Evolutionary conservation across 371 early-diverging fungal genomes (phyloP), one percentile per base, ranked within the genome.

Genomic region (Saksenaea vasiformis): DNA sequence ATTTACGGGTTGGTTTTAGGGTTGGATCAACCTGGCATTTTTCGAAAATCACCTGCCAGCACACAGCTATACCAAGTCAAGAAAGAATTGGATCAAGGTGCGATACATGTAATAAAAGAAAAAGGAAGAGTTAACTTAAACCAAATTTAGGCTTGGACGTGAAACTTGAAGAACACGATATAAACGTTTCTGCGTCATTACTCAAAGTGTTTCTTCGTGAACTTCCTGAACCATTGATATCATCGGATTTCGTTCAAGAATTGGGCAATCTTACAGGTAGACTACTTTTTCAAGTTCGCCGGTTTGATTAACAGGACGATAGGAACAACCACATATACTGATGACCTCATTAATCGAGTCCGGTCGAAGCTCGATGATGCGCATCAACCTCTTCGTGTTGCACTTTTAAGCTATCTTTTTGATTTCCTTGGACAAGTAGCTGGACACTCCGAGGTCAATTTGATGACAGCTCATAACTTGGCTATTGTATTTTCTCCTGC

Each of bases 401-500:
- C 76, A 3, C 69, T 94, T 22, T 71, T 94, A 53, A 76, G 79
- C 59, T 85, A 86, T 53, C 70, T 91, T 22, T 88, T 89, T 56
- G 66, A 70, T n/a, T 85, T 93, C 51, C 80, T 94, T 19, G 67
- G 75, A 53, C 65, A 80, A 34, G 88, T 94, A 8, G 85, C 89
- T 24, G 71, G 78, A 4, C 66, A 88, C 65, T 70, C 78, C 2
- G 76, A 74, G 13, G 67, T 66, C 5, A 97, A 93, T 65, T 76
- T 82, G 47, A 97, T 97, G 98, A 90, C 88, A 22, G 67, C 87
- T 1, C 79, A 86, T 57, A 97, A 95, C 68, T 73, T 97, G 65
- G 90, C 95, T 0, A 84, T 95, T 27, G 95, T 97, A 5, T 92
- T 91, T 82, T 78, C 94, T 7, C 96, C 96, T 8, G 96, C 94